phyloP scores from a whole-genome alignment of 2,329 filamentous ascomycete genomes.

The Parascedosporium putredinis region DNA sequence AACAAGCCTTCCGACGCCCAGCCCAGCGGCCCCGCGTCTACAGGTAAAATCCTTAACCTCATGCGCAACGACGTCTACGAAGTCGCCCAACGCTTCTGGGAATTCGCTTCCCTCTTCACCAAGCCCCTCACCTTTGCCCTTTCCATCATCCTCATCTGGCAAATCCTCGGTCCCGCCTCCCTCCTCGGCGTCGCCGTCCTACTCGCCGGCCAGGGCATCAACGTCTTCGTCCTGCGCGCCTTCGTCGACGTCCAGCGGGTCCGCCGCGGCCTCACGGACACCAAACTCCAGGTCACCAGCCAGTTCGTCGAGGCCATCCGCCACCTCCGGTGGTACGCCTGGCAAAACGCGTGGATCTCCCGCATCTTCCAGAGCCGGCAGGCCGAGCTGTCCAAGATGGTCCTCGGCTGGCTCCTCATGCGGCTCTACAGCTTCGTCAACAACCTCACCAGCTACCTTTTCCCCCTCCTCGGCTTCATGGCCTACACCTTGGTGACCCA shows the following conservation, averaged over 20 bases:
- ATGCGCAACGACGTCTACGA: conserved; percentile 77
- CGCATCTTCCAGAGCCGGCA: conserved; percentile 59
- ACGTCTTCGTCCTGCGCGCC: conserved; percentile 54
- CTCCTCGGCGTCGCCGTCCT: conserved; percentile 64
- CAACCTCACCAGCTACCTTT: conserved; percentile 58
- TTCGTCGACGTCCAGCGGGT: conserved; percentile 60
- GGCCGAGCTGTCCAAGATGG: conserved; percentile 53
- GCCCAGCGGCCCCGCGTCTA: conserved; percentile 51
- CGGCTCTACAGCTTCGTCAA: conserved; percentile 59
- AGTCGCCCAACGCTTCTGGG: conserved; percentile 78
- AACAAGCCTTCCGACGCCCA: conserved; percentile 3
- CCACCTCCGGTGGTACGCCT: conserved; percentile 72
- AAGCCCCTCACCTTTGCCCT: conserved; percentile 69
- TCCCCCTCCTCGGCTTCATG: conserved; percentile 73
- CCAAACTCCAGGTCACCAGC: conserved; percentile 66
- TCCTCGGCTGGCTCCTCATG: conserved; percentile 53
- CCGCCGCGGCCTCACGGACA: conserved; percentile 65
- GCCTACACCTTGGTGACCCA: conserved; percentile 66
- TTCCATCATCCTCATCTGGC: conserved; percentile 63
- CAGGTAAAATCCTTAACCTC: conserved; percentile 83
- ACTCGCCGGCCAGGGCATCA: conserved; percentile 57
- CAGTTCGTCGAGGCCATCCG: conserved; percentile 83
- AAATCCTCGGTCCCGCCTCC: conserved; percentile 70
- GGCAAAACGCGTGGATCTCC: conserved; percentile 65
- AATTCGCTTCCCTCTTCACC: conserved; percentile 64